Evolutionary conservation across 2,329 filamentous ascomycete genomes (phyloP).

Genomic region (Bipolaris bicolor): DNA sequence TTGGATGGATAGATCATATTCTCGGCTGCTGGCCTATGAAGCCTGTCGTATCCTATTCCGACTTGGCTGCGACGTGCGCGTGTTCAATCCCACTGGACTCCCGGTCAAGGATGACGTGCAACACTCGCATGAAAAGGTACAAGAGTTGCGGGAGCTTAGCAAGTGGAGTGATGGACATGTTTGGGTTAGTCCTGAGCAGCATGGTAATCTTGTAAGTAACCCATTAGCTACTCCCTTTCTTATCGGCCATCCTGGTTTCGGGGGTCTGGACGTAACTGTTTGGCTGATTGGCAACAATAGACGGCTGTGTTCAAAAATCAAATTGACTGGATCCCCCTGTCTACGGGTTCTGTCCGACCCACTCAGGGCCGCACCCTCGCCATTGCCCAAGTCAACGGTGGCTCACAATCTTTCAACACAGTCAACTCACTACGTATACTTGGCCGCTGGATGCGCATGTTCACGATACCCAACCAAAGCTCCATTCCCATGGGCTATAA

Average conservation of each 20-base stretch:
- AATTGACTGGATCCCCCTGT: constrained; percentile 72
- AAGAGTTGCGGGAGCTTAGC: constrained; percentile 66
- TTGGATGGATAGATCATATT: constrained; percentile 60
- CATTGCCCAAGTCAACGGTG: constrained; percentile 67
- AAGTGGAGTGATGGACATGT: constrained; percentile 70
- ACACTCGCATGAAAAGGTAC: constrained; percentile 65
- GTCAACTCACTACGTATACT: constrained; percentile 70
- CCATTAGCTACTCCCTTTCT: background rate
- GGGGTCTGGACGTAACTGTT: background rate
- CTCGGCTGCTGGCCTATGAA: constrained; percentile 65
- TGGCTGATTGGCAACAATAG: constrained; percentile 32
- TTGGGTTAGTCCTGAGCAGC: constrained; percentile 71
- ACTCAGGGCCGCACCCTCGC: constrained; percentile 70
- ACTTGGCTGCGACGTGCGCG: constrained; percentile 69
- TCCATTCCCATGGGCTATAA: constrained; percentile 69
- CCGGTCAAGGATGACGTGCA: constrained; percentile 69
- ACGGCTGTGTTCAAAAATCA: constrained; percentile 73
- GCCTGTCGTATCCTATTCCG: constrained; percentile 65
- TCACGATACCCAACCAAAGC: constrained; percentile 69
- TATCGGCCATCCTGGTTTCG: too few relatives aligned
- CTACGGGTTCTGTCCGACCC: constrained; percentile 65
- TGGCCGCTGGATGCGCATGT: constrained; percentile 74
- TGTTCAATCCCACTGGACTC: constrained; percentile 64
- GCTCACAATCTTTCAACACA: constrained; percentile 70
- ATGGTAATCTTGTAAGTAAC: constrained; percentile 63